Evolutionary conservation across 805 yeast species (phyloP).

Genomic region (Kazachstania kunashirensis): DNA sequence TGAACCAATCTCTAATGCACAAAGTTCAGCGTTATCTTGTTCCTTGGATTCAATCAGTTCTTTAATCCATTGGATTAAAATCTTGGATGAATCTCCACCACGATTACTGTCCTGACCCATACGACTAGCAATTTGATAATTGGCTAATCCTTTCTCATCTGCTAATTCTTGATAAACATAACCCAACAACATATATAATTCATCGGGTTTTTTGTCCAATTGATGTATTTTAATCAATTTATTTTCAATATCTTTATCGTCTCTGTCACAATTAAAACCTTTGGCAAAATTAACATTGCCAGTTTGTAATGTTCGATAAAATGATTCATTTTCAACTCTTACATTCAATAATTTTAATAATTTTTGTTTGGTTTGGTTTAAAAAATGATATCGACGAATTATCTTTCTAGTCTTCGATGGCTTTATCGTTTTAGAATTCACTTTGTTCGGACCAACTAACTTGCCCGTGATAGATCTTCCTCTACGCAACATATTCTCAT

Average conservation of each 20-base stretch:
- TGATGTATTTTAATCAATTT: constrained; percentile 6
- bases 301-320: background rate
- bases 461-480: constrained; percentile 30
- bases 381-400: constrained; percentile 66
- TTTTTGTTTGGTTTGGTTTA: constrained; percentile 46
- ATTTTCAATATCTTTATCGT: constrained; percentile 8
- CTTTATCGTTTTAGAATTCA: constrained; percentile 42
- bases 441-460: constrained; percentile 22
- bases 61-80: constrained; percentile 63
- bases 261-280: background rate
- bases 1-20: constrained; percentile 78
- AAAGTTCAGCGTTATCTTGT: constrained; percentile 7
- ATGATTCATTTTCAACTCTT: background rate
- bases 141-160: constrained; percentile 63
- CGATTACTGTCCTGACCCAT: constrained; percentile 69
- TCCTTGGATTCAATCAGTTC: constrained; percentile 18
- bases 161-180: constrained; percentile 53
- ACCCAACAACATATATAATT: constrained; percentile 32
- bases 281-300: background rate
- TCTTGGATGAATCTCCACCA: constrained; percentile 89
- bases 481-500: constrained; percentile 19
- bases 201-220: constrained; percentile 9
- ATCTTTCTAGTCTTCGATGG: constrained; percentile 65
- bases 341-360: constrained; percentile 30
- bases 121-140: constrained; percentile 77